A percentile compares a stretch with the other conserved stretches of the same genome.
Evolutionary conservation across 345 rosid genomes (phyloP).

Genomic region (Linum tenue): DNA sequence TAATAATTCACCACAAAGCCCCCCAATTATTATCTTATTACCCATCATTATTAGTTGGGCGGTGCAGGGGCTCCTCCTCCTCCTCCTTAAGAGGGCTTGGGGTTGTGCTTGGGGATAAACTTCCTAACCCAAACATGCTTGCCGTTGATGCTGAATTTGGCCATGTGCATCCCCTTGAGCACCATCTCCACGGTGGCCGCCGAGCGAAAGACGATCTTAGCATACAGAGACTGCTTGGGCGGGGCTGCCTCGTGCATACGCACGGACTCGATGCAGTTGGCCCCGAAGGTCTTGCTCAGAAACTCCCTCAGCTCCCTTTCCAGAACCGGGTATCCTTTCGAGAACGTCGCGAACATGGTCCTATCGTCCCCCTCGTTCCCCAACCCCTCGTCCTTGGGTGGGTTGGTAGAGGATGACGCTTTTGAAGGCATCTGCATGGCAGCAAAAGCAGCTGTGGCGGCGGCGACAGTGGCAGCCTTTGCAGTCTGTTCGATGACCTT

Average conservation of each 20-base stretch:
- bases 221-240: slow-evolving; percentile 38
- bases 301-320: slow-evolving; percentile 46
- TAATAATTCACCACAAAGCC: no score
- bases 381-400: background rate
- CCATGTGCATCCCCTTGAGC: slow-evolving; percentile 27
- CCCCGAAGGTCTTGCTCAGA: slow-evolving; percentile 26
- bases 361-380: background rate
- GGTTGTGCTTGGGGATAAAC: slow-evolving; percentile 38
- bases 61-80: no score
- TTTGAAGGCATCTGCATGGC: background rate
- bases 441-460: background rate
- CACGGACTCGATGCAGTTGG: slow-evolving; percentile 39
- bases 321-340: slow-evolving; percentile 45
- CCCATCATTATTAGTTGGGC: no score
- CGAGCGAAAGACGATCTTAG: slow-evolving; percentile 32
- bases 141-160: slow-evolving; percentile 53
- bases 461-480: background rate
- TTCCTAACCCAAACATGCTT: slow-evolving; percentile 65
- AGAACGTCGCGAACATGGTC: slow-evolving; percentile 61
- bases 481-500: slow-evolving; percentile 21
- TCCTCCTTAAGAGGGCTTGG: background rate
- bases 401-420: background rate
- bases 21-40: no score
- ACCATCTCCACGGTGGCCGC: slow-evolving; percentile 17
- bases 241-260: slow-evolving; percentile 43